Base-by-base conservation (phyloP, 345 rosid genomes). In the Boechera stricta region DNA sequence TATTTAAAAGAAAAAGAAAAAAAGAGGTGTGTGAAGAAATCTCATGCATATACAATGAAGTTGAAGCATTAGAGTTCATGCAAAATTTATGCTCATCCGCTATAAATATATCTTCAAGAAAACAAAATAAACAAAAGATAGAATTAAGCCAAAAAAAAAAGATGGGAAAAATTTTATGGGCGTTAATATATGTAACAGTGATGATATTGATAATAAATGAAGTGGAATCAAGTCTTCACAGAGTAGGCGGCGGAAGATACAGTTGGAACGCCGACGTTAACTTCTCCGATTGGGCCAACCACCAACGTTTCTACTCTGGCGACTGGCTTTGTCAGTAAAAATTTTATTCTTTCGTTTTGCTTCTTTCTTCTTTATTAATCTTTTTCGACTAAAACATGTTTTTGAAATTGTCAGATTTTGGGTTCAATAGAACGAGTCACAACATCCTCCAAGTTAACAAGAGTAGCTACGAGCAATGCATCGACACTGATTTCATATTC, bases 401-500 rank as follows among this genome's bases (percentile, higher is more conserved):
- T 38, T 7, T 61, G 35, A 31, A 3, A 5, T 52, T 58, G 57
- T 45, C 39, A 79, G 87, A 75, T 84, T 87, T 85, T 21, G 86
- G 88, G 7, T 89, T 84, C 26, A 78, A 87, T 73, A 79, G 79
- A 77, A 77, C 64, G 5, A 35, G 4, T 15, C 83, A 81, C 67
- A 87, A 79, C 21, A 86, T 92, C 24, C 83, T 87, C 10, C 84
- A 85, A 79, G 93, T 90, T 51, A 92, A 87, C 84, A 29, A 85
- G 77, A 90, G 87, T 26, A 84, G 83, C 78, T 90, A 85, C 56
- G 81, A 81, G 5, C 69, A 18, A 16, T 90, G 97, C 83, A 73
- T 66, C 3, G 89, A 84, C 3, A 64, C 5, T 5, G 82, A 73
- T 44, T 88, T 67, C 82, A 82, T 86, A 48, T 75, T 61, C 15